Evolutionary conservation across 306 rosid genomes (phyloP), one percentile per base, ranked within the genome.

Genomic region (Leucaena leucocephala): DNA sequence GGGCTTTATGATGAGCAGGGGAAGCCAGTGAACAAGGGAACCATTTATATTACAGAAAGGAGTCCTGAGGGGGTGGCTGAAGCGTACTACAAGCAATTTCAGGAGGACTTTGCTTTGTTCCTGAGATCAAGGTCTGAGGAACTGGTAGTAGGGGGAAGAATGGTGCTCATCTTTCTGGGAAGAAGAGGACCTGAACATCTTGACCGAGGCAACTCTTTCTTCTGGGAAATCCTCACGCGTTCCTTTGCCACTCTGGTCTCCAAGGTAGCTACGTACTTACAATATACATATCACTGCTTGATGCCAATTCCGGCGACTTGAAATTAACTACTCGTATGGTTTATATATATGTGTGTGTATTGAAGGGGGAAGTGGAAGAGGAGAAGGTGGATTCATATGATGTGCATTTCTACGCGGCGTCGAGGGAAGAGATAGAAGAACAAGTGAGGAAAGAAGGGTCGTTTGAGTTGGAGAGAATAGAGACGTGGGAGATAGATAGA

Each of bases 401-500:
- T 7, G 97, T 89, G 72, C 97, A 92, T 83, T 95, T 95, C 82
- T 95, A 92, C 78, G 98, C 98, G 62, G 90, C 98, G 73, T 91
- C 96, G 69, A 87, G 82, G 76, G 91, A 84, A 43, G 98, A 95
- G 62, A 81, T 95, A 78, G 97, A 95, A 82, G 86, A 83, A 0
- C 93, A 80, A 81, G 92, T 93, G 81, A 86, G 78, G 65, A 89
- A 76, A 80, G 97, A 90, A 71, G 94, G 92, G 35, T 92, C 97
- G 3, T 86, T 95, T 82, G 82, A 75, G 45, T 75, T 92, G 81
- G 97, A 91, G 50, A 83, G 80, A 73, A 36, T 91, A 14, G 98
- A 95, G 79, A 78, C 82, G 85, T 78, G 86, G 74, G 94, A 90
- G 68, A 63, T 87, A 34, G 94, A 88, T 57, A 85, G 57, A 39